Evolutionary conservation across 1,139 yeast genomes (phyloP).

Genomic region (Candida sanyaensis): DNA sequence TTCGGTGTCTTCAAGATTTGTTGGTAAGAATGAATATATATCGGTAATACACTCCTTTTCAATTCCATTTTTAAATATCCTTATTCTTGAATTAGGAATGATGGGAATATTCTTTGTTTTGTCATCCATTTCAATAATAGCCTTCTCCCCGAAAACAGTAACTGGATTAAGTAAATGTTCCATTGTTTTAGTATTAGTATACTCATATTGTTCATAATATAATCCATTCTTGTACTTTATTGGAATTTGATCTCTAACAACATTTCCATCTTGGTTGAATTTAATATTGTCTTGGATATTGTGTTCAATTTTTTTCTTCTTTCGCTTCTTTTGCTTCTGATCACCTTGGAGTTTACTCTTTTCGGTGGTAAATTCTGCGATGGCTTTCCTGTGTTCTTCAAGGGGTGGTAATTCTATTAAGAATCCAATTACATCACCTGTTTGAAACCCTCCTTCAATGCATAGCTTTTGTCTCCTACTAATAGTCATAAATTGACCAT

Average conservation of each 20-base stretch:
- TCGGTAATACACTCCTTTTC: conserved; percentile 61
- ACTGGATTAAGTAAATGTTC: conserved; percentile 75
- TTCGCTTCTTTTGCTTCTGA: conserved; percentile 17
- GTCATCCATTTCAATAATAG: conserved; percentile 36
- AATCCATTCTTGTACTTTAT: conserved; percentile 76
- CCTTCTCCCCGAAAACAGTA: conserved; percentile 67
- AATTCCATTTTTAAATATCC: conserved; percentile 77
- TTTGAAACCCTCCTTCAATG: conserved; percentile 49
- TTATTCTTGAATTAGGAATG: conserved; percentile 60
- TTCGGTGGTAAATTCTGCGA: conserved; percentile 20
- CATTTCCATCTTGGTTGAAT: conserved; percentile 30
- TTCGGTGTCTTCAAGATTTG: conserved; percentile 28
- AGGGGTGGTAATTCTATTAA: conserved; percentile 68
- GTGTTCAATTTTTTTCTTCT: conserved; percentile 14
- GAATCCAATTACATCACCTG: conserved; percentile 86
- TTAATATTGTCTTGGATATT: conserved; percentile 20
- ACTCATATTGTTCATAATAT: conserved; percentile 86
- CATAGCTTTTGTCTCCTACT: conserved; percentile 64
- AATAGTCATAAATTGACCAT: conserved; percentile 77
- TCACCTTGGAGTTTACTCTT: conserved; percentile 11
- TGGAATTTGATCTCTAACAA: conserved; percentile 83
- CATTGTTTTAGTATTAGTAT: conserved; percentile 74
- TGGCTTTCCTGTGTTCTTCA: conserved; percentile 38
- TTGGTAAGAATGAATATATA: conserved; percentile 75
- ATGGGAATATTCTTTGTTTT: conserved; percentile 33